Percentiles rank a stretch among this genome's conserved stretches.
These are phyloP conservation scores for Voacanga thouarsii DNA, from an alignment of 257 asterid genomes.

Conservation along the genomic window DNA sequence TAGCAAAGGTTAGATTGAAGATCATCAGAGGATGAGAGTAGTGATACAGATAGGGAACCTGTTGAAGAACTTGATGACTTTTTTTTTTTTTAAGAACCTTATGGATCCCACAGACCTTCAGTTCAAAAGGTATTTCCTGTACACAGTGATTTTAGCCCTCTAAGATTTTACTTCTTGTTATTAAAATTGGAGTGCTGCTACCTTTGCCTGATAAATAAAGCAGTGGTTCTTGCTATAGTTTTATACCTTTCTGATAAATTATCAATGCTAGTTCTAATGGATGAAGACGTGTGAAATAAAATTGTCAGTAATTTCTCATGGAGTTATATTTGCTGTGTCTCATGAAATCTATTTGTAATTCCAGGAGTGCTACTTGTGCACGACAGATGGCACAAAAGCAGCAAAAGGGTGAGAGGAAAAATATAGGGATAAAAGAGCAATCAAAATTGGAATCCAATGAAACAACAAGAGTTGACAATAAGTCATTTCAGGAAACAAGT, in stretches of 20 bases:
- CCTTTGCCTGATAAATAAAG: background rate
- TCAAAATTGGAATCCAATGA: constrained; percentile 5
- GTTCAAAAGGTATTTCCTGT: constrained; percentile 63
- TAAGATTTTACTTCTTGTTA: background rate
- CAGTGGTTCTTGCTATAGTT: background rate
- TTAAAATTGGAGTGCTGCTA: background rate
- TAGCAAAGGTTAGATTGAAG: too few relatives aligned
- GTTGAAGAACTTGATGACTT: constrained; percentile 64
- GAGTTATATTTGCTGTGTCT: background rate
- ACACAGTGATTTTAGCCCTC: background rate
- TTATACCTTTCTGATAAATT: background rate
- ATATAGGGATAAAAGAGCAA: constrained; percentile 11
- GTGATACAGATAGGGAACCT: too few relatives aligned
- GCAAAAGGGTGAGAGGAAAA: constrained; percentile 20
- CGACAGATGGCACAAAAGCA: constrained; percentile 38
- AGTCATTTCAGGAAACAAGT: too few relatives aligned
- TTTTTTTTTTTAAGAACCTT: constrained; percentile 65
- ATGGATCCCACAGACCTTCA: constrained; percentile 97
- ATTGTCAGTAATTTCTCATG: background rate
- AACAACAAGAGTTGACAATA: constrained; percentile 13
- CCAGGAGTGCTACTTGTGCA: constrained; percentile 54
- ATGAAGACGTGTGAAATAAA: background rate
- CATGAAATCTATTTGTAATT: too few relatives aligned
- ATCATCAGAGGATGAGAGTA: too few relatives aligned
- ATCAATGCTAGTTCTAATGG: background rate